Evolutionary conservation across 495 filamentous ascomycete species (phyloP).

Genomic region (Parathielavia appendiculata): DNA sequence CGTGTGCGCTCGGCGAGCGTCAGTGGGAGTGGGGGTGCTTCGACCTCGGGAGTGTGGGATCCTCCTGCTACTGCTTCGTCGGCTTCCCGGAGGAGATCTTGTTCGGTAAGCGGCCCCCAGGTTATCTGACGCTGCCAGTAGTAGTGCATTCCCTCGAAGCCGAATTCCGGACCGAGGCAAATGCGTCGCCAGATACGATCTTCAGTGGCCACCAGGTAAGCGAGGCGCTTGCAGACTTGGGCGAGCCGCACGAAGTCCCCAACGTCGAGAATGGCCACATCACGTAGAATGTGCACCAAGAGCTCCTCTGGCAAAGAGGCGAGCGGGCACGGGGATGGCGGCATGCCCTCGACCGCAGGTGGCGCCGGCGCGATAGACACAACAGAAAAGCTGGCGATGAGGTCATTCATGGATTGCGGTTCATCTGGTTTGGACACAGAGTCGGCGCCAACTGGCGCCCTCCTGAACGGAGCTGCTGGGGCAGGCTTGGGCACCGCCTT

Average conservation of each 20-base stretch:
- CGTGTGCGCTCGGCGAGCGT: slow-evolving; percentile 27
- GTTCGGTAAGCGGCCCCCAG: slow-evolving; percentile 51
- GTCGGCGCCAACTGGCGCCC: neutral
- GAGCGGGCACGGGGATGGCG: slow-evolving; percentile 70
- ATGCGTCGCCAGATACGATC: slow-evolving; percentile 85
- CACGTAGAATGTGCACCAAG: slow-evolving; percentile 53
- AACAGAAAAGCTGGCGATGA: slow-evolving; percentile 68
- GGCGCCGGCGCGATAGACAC: slow-evolving; percentile 55
- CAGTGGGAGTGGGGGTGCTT: slow-evolving; percentile 13
- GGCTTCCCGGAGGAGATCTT: slow-evolving; percentile 31
- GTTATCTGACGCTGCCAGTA: slow-evolving; percentile 60
- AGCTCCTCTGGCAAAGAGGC: slow-evolving; percentile 76
- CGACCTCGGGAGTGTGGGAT: slow-evolving; percentile 9
- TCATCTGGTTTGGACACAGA: slow-evolving; percentile 1
- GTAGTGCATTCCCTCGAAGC: slow-evolving; percentile 82
- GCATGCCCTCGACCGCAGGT: slow-evolving; percentile 57
- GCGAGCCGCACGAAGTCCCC: slow-evolving; percentile 73
- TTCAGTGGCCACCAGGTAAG: slow-evolving; percentile 78
- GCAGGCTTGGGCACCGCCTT: slow-evolving; percentile 40
- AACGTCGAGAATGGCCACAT: slow-evolving; percentile 70
- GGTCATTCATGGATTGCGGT: slow-evolving; percentile 52
- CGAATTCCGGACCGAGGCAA: slow-evolving; percentile 63
- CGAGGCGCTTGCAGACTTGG: slow-evolving; percentile 79
- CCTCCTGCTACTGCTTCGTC: slow-evolving; percentile 2
- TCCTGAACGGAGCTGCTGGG: slow-evolving; percentile 25